A percentile compares a stretch with the other conserved stretches of the same genome.
Evolutionary conservation across 441 rosid genomes (phyloP).

Genomic region (Capsella rubella): DNA sequence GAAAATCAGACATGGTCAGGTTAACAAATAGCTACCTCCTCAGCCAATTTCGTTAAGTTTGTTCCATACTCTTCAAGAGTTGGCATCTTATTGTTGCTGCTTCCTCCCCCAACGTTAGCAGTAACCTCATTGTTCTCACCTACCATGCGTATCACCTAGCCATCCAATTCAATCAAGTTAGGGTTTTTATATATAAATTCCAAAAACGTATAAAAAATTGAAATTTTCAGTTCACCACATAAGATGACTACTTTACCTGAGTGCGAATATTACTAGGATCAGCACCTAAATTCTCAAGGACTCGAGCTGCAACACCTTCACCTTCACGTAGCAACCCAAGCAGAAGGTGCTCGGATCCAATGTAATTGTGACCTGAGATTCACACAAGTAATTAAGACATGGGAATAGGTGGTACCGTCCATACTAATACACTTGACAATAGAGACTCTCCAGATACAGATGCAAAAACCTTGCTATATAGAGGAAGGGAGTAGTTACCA

Average conservation of each 20-base stretch:
- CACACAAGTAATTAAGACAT: constrained; percentile 5
- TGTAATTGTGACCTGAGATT: constrained; percentile 87
- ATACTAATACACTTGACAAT: constrained; percentile 8
- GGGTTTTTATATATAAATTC: not conserved
- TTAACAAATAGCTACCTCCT: constrained; percentile 65
- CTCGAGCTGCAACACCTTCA: constrained; percentile 99
- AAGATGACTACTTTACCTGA: constrained; percentile 59
- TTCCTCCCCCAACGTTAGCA: constrained; percentile 85
- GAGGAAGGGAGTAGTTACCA: constrained; percentile 50
- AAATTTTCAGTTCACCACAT: not conserved
- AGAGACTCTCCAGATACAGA: constrained; percentile 15
- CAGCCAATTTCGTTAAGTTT: constrained; percentile 94
- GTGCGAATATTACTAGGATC: constrained; percentile 96
- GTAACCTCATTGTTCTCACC: constrained; percentile 94
- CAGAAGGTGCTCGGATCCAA: constrained; percentile 98
- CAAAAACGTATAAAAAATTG: not conserved
- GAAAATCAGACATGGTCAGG: not conserved
- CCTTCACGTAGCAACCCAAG: constrained; percentile 98
- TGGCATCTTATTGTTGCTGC: constrained; percentile 90
- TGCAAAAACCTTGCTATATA: not conserved
- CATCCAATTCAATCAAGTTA: constrained; percentile 28
- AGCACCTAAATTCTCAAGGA: constrained; percentile 96
- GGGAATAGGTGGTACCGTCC: not conserved
- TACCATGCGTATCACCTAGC: constrained; percentile 96
- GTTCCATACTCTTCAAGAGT: constrained; percentile 99